phyloP scores from a whole-genome alignment of 345 rosid genomes.

The Bruguiera sexangula region DNA sequence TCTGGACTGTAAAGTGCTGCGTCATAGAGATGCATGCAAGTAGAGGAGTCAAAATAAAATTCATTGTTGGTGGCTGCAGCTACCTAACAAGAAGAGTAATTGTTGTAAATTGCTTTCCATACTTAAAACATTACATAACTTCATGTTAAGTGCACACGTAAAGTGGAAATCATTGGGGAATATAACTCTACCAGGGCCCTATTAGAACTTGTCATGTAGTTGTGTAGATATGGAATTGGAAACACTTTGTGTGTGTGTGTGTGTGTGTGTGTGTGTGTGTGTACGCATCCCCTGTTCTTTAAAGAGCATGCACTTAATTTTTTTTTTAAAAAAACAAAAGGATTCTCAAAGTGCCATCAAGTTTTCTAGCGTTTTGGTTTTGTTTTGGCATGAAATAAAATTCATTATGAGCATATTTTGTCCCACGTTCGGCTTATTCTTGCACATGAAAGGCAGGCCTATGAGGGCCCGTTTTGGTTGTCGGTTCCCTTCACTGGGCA shows the following conservation, averaged over 20 bases:
- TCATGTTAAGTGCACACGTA: slow-evolving; percentile 32
- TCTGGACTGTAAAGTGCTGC: slow-evolving; percentile 31
- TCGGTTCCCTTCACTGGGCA: slow-evolving; percentile 4
- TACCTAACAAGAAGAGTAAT: too few relatives aligned
- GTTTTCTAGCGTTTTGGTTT: too few relatives aligned
- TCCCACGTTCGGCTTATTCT: slow-evolving; percentile 13
- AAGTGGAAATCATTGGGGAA: slow-evolving; percentile 38
- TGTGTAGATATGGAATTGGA: slow-evolving; percentile 24
- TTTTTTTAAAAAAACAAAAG: too few relatives aligned
- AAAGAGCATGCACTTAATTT: neutral
- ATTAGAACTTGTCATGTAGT: slow-evolving; percentile 29
- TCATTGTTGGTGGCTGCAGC: too few relatives aligned
- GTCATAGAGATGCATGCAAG: slow-evolving; percentile 24
- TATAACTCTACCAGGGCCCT: slow-evolving; percentile 27
- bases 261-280: neutral
- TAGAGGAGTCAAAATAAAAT: slow-evolving; percentile 20
- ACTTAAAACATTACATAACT: neutral
- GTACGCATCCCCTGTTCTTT: slow-evolving; percentile 1
- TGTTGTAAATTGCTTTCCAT: too few relatives aligned
- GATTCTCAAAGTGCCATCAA: neutral
- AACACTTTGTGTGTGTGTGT: neutral
- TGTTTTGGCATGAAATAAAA: neutral
- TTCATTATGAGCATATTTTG: neutral
- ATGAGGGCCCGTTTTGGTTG: slow-evolving; percentile 6
- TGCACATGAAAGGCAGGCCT: slow-evolving; percentile 1